Evolutionary conservation across 345 rosid genomes (phyloP).

Genomic region (Excoecaria cochinchinensis): DNA sequence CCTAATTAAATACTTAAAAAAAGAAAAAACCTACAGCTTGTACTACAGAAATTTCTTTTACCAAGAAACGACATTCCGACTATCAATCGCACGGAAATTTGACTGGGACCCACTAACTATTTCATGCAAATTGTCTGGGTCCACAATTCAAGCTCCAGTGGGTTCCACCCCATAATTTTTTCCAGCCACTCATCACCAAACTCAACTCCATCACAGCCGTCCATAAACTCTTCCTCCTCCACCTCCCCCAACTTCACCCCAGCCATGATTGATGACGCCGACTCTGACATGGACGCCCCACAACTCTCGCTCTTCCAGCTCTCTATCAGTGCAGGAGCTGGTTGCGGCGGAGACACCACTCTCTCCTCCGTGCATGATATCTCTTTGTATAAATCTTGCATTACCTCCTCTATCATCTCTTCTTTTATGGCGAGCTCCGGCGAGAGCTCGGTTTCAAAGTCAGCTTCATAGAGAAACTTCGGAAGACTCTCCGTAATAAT

Average conservation of each 20-base stretch:
- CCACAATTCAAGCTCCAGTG: slow-evolving; percentile 29
- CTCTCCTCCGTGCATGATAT: slow-evolving; percentile 17
- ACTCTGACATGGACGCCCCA: slow-evolving; percentile 39
- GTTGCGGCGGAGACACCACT: background rate
- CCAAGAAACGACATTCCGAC: background rate
- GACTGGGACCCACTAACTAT: background rate
- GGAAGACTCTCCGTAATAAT: background rate
- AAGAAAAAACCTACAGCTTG: too few relatives aligned
- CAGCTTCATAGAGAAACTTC: slow-evolving; percentile 27
- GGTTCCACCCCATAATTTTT: slow-evolving; percentile 31
- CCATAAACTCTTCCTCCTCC: slow-evolving; percentile 9
- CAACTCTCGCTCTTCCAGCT: slow-evolving; percentile 36
- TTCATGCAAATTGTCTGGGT: slow-evolving; percentile 9
- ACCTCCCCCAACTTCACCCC: slow-evolving; percentile 23
- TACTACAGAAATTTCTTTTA: too few relatives aligned
- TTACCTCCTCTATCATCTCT: slow-evolving; percentile 43
- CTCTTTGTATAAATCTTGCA: slow-evolving; percentile 48
- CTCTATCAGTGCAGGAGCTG: background rate
- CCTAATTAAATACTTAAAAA: too few relatives aligned
- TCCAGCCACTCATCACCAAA: slow-evolving; percentile 43
- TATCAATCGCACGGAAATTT: slow-evolving; percentile 4
- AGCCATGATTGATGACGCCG: slow-evolving; percentile 37
- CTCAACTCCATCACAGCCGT: slow-evolving; percentile 25
- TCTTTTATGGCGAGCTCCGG: slow-evolving; percentile 33
- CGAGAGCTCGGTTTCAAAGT: slow-evolving; percentile 29